Percentiles rank a stretch among this genome's conserved stretches.
phyloP scores from a whole-genome alignment of 2,329 filamentous ascomycete genomes.

The Dactylellina sp. region DNA sequence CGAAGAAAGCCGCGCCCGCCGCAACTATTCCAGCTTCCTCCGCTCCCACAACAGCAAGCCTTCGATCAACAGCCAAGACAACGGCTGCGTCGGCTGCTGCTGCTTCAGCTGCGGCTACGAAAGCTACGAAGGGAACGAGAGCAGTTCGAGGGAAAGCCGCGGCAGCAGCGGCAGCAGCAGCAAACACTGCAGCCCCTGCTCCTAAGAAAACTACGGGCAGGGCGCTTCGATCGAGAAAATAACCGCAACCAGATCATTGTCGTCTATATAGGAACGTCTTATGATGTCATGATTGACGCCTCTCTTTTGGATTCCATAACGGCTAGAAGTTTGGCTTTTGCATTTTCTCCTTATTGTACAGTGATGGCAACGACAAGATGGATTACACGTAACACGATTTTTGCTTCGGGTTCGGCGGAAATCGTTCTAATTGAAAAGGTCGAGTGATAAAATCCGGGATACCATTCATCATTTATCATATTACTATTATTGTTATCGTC shows the following conservation, averaged over 20 bases:
- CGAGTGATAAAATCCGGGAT: conserved; percentile 4
- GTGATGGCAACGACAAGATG: background rate
- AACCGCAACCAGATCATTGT: background rate
- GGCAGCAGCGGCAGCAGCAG: background rate
- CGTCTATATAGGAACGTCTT: background rate
- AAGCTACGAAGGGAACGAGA: conserved; percentile 24
- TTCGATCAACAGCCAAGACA: conserved; percentile 29
- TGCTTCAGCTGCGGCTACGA: conserved; percentile 15
- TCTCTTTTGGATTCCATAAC: background rate
- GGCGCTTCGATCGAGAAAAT: conserved; percentile 49
- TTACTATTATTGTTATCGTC: background rate
- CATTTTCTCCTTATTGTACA: too few relatives aligned
- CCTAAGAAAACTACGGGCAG: conserved; percentile 40
- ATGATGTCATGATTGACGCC: conserved; percentile 25
- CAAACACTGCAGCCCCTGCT: background rate
- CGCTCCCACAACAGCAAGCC: conserved; percentile 13
- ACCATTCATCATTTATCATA: conserved; percentile 3
- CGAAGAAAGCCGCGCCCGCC: conserved; percentile 11
- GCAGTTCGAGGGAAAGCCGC: conserved; percentile 3
- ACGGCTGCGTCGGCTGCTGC: conserved; percentile 20
- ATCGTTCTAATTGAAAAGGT: background rate
- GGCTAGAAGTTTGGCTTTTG: too few relatives aligned
- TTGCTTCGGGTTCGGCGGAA: conserved; percentile 13
- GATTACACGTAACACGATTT: background rate
- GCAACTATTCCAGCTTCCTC: conserved; percentile 4